Evolutionary conservation across 2,329 filamentous ascomycete genomes (phyloP), one percentile per base, ranked within the genome.

Genomic region (Colletotrichum abscissum): DNA sequence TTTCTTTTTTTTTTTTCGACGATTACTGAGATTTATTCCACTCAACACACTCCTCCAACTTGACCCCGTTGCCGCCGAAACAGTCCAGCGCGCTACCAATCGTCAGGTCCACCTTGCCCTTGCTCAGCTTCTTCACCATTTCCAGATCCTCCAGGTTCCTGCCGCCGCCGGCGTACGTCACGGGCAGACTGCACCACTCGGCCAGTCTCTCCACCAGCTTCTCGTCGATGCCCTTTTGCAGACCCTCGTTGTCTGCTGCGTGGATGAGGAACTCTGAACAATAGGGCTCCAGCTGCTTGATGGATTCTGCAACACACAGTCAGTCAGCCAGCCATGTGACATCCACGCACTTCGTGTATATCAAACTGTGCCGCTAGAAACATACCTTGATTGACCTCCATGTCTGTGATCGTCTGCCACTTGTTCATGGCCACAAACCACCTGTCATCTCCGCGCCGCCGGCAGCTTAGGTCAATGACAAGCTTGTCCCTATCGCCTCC

Each of bases 371-470:
- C 58, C 33, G 33, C 59, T 30, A 49, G n/a, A 59, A 64, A 64
- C 64, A 38, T 54, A 67, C 96, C 94, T 88, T 94, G 87, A 75
- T 92, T 96, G 76, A 99, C 91, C 81, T 98, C 95, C 92, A 98
- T 97, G 79, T 98, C 94, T 1, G 97, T 98, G 69, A 98, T 92
- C 1, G 95, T 98, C 87, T 98, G 97, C 97, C 97, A 99, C 82
- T 97, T 97, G 83, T 99, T 94, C 93, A 97, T 99, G 68, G 97
- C 96, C n/a, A 99, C 97, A 79, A 94, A 95, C 97, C 97, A 99
- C 52, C 86, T 92, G 69, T 92, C 87, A 4, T 87, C 85, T 49
- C 88, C 93, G 73, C 92, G 92, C 72, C 92, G 88, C 64, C 97
- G 91, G 81, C 97, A 99, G 83, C 95, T 98, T 28, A 99, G 89